Base-by-base conservation (phyloP, 441 rosid species). In the Gossypium trilobum region DNA sequence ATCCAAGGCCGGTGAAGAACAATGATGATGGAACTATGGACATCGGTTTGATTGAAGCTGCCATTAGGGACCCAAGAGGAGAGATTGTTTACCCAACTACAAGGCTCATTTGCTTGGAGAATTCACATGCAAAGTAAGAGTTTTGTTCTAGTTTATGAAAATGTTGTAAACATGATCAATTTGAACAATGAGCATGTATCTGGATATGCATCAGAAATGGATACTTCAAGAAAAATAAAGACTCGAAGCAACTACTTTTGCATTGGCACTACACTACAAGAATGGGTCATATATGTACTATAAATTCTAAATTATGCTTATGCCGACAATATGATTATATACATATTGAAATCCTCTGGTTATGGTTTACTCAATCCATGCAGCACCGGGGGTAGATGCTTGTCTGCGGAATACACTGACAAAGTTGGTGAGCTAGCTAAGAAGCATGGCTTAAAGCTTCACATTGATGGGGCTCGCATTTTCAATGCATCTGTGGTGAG, bases 381-480 rank as follows among this genome's bases (percentile, higher is more conserved):
- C 87, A 92, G 99, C 81, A 82, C 89, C 44, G 96, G 97, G 9
- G 99, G 99, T 73, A 87, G 83, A 83, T 92, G 97, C 80, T 68
- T 91, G 73, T 82, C 92, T 70, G 81, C 75, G 62, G 96, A 91
- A 63, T 95, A 92, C 31, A 85, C 85, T 0, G 93, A 95, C 75
- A 78, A 51, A 70, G 97, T 92, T 13, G 97, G 97, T 64, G 91
- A 87, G 68, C 55, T 92, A 62, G 97, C 97, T 14, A 87, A 84
- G 79, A 89, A 85, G 81, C 87, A 92, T 72, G 93, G 87, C 27
- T 77, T 95, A 82, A 91, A 92, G 87, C 95, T 92, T 84, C 97
- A 95, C 74, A 88, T 95, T 29, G 97, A 92, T 5, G 97, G 99
- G 54, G 97, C 99, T 84, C 88, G 95, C 68, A 86, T 92, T 77